phyloP scores from a whole-genome alignment of 1,284 basidiomycete genomes.

The Malassezia equina region DNA sequence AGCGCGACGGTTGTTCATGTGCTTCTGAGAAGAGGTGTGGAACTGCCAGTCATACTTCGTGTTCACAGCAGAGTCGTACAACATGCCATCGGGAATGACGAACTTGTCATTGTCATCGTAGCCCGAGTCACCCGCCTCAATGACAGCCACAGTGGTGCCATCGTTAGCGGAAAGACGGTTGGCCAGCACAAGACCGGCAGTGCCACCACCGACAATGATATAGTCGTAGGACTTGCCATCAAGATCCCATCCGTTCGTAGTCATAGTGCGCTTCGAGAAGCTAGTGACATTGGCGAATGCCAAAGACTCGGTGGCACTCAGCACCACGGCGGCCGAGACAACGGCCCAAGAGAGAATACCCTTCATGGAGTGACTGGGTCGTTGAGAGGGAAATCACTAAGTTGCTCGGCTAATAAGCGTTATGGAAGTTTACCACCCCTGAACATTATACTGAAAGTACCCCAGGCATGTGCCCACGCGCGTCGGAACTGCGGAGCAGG shows the following conservation, averaged over 20 bases:
- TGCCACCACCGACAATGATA: conserved; percentile 88
- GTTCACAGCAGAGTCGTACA: conserved; percentile 24
- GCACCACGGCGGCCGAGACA: background rate
- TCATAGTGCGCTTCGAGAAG: conserved; percentile 3
- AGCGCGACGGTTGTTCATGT: conserved; percentile 20
- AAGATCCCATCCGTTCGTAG: conserved; percentile 17
- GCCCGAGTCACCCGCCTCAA: conserved; percentile 54
- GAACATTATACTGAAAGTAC: background rate
- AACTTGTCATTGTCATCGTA: conserved; percentile 21
- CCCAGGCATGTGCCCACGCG: background rate
- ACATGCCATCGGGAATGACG: conserved; percentile 19
- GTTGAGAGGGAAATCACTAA: background rate
- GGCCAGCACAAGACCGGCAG: conserved; percentile 79
- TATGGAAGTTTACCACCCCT: background rate
- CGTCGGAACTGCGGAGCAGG: background rate
- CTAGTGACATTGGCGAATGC: background rate
- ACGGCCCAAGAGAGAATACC: background rate
- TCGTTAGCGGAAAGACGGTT: conserved; percentile 65
- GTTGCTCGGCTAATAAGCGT: background rate
- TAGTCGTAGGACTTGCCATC: conserved; percentile 52
- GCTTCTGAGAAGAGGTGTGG: conserved; percentile 16
- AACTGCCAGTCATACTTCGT: conserved; percentile 33
- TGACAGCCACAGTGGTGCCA: conserved; percentile 55
- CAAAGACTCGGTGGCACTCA: background rate
- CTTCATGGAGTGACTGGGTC: conserved; percentile 1